Conservation (phyloP, 2,329 filamentous ascomycete species). For the Colletotrichum spinosum region DNA sequence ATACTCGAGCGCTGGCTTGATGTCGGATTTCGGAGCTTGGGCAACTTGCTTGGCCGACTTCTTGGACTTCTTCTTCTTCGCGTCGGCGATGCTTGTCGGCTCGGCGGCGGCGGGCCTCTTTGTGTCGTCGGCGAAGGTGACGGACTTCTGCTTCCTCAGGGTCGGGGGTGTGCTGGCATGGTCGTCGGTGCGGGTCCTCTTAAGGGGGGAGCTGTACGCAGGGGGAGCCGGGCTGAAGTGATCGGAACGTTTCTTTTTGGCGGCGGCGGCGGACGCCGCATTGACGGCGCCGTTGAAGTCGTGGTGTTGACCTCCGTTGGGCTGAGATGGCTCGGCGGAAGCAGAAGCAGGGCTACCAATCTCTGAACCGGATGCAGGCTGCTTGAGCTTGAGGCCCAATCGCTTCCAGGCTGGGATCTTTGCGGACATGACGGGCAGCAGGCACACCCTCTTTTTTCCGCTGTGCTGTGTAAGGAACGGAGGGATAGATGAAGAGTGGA, state of each 20-base stretch:
- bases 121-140: constrained; percentile 61
- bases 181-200: constrained; percentile 43
- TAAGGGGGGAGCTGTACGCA: constrained; percentile 42
- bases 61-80: constrained; percentile 47
- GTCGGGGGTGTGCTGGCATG: constrained; percentile 37
- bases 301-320: constrained; percentile 38
- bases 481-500: constrained; percentile 21
- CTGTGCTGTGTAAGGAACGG: constrained; percentile 1
- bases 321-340: constrained; percentile 41
- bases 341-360: constrained; percentile 34
- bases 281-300: constrained; percentile 36
- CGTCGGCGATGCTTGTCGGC: constrained; percentile 32
- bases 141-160: constrained; percentile 55
- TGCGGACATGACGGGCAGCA: constrained; percentile 54
- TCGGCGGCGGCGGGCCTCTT: constrained; percentile 43
- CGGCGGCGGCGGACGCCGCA: constrained; percentile 36
- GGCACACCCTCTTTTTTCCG: constrained; percentile 36
- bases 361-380: constrained; percentile 42
- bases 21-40: constrained; percentile 55
- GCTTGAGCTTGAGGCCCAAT: constrained; percentile 73
- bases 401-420: constrained; percentile 69
- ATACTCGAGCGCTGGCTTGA: constrained; percentile 79
- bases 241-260: constrained; percentile 40
- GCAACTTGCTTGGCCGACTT: constrained; percentile 50
- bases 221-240: constrained; percentile 29